Evolutionary conservation across 2,329 filamentous ascomycete species (phyloP).

Genomic region (Talaromyces sp.): DNA sequence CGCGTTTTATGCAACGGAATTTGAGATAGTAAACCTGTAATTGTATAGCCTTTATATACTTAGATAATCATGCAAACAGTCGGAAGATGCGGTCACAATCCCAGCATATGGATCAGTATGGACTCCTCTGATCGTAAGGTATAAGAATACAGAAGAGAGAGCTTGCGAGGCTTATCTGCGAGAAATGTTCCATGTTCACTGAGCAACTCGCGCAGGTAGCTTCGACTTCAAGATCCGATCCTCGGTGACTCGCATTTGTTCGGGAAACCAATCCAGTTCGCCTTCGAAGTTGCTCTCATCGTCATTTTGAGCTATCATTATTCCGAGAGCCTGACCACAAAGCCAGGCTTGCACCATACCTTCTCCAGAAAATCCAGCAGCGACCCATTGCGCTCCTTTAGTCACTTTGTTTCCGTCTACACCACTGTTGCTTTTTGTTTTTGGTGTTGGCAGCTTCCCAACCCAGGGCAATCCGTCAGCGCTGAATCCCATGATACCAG

Average conservation of each 20-base stretch:
- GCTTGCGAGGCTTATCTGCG: too few relatives aligned
- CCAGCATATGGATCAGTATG: too few relatives aligned
- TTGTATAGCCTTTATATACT: too few relatives aligned
- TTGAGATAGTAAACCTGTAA: too few relatives aligned
- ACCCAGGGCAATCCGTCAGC: slow-evolving; percentile 52
- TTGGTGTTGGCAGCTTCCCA: slow-evolving; percentile 31
- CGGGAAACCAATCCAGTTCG: slow-evolving; percentile 28
- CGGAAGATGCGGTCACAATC: too few relatives aligned
- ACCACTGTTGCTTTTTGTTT: slow-evolving; percentile 13
- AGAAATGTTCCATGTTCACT: too few relatives aligned
- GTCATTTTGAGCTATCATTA: slow-evolving; percentile 24
- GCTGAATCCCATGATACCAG: slow-evolving; percentile 49
- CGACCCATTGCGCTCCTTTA: slow-evolving; percentile 27
- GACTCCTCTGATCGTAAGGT: too few relatives aligned
- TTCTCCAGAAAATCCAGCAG: slow-evolving; percentile 29
- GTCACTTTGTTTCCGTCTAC: neutral
- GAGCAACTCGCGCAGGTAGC: too few relatives aligned
- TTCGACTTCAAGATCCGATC: slow-evolving; percentile 21
- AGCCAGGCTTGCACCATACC: slow-evolving; percentile 35
- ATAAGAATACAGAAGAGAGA: too few relatives aligned
- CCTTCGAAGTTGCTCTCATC: neutral
- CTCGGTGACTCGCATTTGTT: slow-evolving; percentile 28
- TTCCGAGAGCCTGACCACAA: slow-evolving; percentile 27
- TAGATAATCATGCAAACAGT: too few relatives aligned
- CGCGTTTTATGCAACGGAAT: too few relatives aligned